These are phyloP conservation scores for Aquilaria yunnanensis DNA, from an alignment of 345 rosid genomes.

Conservation along the genomic window DNA sequence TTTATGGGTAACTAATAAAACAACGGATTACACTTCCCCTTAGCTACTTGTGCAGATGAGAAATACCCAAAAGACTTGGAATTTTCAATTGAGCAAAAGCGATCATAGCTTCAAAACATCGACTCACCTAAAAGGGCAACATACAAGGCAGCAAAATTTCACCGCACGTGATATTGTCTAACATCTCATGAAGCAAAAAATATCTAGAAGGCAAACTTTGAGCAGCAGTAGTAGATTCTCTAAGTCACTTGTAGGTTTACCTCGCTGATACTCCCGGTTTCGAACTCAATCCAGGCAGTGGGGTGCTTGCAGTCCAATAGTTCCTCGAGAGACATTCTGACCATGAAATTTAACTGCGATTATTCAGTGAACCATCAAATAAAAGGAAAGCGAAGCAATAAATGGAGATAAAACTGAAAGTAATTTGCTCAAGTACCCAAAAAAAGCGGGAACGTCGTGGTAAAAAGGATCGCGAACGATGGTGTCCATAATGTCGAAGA, in stretches of 20 bases:
- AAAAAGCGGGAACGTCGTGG: slow-evolving; percentile 78
- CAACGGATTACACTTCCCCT: no score
- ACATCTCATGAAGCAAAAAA: no score
- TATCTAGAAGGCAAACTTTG: no score
- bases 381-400: not conserved
- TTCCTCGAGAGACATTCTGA: slow-evolving; percentile 78
- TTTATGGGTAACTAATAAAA: no score
- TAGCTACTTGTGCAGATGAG: no score
- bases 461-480: slow-evolving; percentile 94
- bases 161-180: no score
- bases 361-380: slow-evolving; percentile 6
- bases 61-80: no score
- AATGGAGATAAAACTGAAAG: not conserved
- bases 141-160: no score
- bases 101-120: no score
- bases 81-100: no score
- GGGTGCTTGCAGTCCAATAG: slow-evolving; percentile 79
- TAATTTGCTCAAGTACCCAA: slow-evolving; percentile 32
- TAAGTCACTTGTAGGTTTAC: slow-evolving; percentile 20
- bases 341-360: slow-evolving; percentile 19
- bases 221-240: no score
- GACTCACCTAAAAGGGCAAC: no score
- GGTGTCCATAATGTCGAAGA: slow-evolving; percentile 95
- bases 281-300: slow-evolving; percentile 83
- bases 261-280: slow-evolving; percentile 80